Evolutionary conservation across 768 basidiomycete species (phyloP).

Genomic region (Tulasnella sp.): DNA sequence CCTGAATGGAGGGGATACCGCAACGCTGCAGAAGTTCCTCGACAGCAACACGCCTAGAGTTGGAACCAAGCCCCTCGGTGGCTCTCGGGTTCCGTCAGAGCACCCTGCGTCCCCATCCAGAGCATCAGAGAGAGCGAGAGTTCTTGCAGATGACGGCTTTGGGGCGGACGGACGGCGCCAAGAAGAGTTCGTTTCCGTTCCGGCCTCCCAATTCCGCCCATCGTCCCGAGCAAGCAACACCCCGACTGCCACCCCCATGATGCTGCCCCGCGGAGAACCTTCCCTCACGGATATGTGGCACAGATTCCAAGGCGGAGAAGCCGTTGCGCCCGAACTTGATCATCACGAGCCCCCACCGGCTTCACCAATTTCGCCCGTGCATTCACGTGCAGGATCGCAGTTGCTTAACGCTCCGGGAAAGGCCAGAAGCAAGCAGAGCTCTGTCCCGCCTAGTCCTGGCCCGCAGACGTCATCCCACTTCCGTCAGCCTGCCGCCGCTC

Average conservation of each 20-base stretch:
- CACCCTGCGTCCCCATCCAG: background rate
- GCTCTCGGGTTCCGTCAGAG: background rate
- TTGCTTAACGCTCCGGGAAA: background rate
- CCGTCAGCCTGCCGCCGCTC: background rate
- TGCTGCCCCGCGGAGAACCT: background rate
- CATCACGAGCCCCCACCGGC: background rate
- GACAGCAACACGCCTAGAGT: background rate
- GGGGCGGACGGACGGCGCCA: constrained; percentile 13
- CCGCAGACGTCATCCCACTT: background rate
- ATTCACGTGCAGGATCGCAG: background rate
- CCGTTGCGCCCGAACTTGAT: background rate
- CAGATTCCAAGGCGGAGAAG: background rate
- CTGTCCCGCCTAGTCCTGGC: background rate
- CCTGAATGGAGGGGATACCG: background rate
- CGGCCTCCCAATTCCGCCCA: background rate
- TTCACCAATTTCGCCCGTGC: background rate
- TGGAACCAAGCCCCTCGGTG: background rate
- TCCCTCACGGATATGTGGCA: constrained; percentile 6
- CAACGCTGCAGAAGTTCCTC: background rate
- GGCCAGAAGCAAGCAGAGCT: background rate
- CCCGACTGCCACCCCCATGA: background rate
- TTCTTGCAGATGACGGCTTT: constrained; percentile 7
- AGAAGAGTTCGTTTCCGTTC: constrained; percentile 6
- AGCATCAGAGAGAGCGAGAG: background rate
- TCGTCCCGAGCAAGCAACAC: background rate